These are phyloP conservation scores for Mychonastes homosphaera DNA, from an alignment of 139 green algal species.

Conservation along the genomic window DNA sequence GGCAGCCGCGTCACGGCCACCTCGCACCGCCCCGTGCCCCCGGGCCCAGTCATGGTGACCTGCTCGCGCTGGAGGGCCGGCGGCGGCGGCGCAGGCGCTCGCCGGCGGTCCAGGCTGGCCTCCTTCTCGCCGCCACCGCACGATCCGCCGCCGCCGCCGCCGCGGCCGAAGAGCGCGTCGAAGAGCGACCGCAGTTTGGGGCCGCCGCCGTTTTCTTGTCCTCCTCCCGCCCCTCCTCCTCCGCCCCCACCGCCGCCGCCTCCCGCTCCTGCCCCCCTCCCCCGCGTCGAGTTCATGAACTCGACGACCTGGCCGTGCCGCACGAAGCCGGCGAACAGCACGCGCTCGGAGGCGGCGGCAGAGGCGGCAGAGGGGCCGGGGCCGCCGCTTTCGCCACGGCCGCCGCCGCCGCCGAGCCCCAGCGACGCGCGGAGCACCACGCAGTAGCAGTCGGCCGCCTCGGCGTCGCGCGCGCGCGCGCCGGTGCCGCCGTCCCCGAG, in stretches of 20 bases:
- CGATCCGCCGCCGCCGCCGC: neutral
- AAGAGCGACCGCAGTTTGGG: neutral
- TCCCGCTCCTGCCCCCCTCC: no score
- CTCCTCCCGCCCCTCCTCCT: no score
- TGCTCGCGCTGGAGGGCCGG: slow-evolving; percentile 14
- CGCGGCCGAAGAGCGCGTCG: neutral
- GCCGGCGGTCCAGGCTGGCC: no score
- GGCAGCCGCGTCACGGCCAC: slow-evolving; percentile 25
- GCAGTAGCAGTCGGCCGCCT: slow-evolving; percentile 44
- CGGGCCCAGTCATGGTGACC: slow-evolving; percentile 28
- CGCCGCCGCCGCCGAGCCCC: no score
- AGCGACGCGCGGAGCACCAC: slow-evolving; percentile 42
- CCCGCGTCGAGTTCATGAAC: slow-evolving; percentile 18
- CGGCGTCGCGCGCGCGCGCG: neutral
- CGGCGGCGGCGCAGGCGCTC: no score
- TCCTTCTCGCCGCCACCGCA: no score
- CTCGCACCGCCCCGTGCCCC: slow-evolving; percentile 26
- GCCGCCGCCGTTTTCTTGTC: neutral
- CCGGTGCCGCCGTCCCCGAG: neutral
- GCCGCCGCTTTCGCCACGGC: neutral
- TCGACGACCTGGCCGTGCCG: slow-evolving; percentile 29
- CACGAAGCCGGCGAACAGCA: slow-evolving; percentile 46
- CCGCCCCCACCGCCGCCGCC: no score
- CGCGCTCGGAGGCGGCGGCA: neutral
- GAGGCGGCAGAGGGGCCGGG: neutral